Evolutionary conservation across 2,329 filamentous ascomycete species (phyloP).

Genomic region (Zymoseptoria brevis): DNA sequence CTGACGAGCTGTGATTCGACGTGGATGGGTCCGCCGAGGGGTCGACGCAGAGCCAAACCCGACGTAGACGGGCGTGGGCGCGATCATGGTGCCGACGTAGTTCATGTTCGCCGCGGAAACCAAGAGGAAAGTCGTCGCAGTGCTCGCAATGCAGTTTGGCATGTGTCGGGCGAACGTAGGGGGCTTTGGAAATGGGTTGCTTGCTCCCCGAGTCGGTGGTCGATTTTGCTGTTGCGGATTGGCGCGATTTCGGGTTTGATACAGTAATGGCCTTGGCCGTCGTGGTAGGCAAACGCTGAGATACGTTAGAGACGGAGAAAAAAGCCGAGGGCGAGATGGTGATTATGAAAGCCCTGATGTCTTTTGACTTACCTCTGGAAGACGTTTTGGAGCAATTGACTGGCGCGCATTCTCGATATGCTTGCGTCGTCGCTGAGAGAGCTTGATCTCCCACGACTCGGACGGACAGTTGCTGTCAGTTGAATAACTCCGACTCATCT

Average conservation of each 20-base stretch:
- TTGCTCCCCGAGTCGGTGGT: constrained; percentile 9
- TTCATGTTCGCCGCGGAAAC: constrained; percentile 83
- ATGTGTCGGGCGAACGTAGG: constrained; percentile 58
- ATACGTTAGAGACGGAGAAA: not conserved
- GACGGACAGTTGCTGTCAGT: constrained; percentile 11
- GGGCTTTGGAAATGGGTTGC: constrained; percentile 41
- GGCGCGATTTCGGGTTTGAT: not conserved
- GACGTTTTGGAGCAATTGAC: constrained; percentile 20
- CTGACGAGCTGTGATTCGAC: not conserved
- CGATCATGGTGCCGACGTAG: constrained; percentile 47
- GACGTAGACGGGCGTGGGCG: constrained; percentile 55
- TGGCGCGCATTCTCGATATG: constrained; percentile 26
- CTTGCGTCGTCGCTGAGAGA: constrained; percentile 22
- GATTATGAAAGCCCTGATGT: not conserved
- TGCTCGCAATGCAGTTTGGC: constrained; percentile 62
- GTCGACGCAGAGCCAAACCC: constrained; percentile 57
- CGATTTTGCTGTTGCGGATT: constrained; percentile 4
- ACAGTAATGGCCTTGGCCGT: not conserved
- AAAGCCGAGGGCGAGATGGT: not conserved
- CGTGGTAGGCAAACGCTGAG: not conserved
- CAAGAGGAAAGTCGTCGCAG: constrained; percentile 55
- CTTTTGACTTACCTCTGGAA: constrained; percentile 7
- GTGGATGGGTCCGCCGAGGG: constrained; percentile 27
- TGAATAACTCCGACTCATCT: constrained; percentile 20
- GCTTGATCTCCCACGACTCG: constrained; percentile 15